Base-by-base conservation (phyloP, 2,329 filamentous ascomycete species). In the Aspergillus sp. region DNA sequence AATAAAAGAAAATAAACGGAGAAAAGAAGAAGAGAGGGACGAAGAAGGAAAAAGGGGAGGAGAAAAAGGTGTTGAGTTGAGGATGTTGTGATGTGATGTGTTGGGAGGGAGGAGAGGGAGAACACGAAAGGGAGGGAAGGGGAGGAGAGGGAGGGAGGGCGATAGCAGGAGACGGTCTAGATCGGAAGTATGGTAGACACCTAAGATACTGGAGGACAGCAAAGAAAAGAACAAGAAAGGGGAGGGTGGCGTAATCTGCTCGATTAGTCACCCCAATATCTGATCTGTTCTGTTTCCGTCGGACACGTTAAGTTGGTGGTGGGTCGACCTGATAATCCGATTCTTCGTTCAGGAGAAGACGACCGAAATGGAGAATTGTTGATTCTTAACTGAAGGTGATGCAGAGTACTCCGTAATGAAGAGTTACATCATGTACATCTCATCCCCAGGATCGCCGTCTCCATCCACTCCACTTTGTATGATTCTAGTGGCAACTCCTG, bases 81-180 rank as follows among this genome's bases (percentile, higher is more conserved):
- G 22, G 22, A 46, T 50, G 46, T 35, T 24, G 49, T 48, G 52
- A 49, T 44, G 52, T 57, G 24, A 54, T 54, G 59, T 61, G 59
- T 53, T 57, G 60, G 55, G 55, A 53, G 41, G 16, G 10, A 17
- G 49, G 36, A 54, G 43, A 51, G 46, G 51, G 40, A 49, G 49
- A 33, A 20, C 40, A 54, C 47, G 48, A 45, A 50, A 45, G 60
- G 52, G 54, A 53, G 52, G 59, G 56, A 58, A 63, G 60, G 65
- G 47, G 36, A 67, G 64, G 58, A 67, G 63, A 66, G 63, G 56
- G 66, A 66, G 54, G 55, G 60, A 62, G 63, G 38, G 43, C 6
- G 44, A 49, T 36, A 42, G 50, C 50, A 22, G 53, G 51, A 54
- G 36, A 22, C 22, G 45, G 49, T 47, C 42, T 33, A 45, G 47